phyloP scores from a whole-genome alignment of 768 basidiomycete genomes.

The Inosperma sp. region DNA sequence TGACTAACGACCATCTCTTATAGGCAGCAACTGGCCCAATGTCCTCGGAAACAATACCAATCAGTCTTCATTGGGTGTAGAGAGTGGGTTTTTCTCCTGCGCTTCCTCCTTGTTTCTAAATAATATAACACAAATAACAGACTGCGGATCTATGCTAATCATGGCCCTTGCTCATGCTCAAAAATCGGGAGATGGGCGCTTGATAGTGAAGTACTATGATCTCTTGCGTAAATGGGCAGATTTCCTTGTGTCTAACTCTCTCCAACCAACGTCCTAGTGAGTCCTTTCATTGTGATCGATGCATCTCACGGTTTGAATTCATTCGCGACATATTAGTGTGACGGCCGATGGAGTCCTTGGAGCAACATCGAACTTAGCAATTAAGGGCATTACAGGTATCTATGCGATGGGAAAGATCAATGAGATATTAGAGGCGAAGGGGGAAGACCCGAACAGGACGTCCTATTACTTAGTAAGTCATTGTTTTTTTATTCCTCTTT shows the following conservation, averaged over 20 bases:
- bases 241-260: constrained; percentile 37
- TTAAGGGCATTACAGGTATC: constrained; percentile 56
- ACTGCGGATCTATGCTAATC: neutral
- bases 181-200: constrained; percentile 5
- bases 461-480: neutral
- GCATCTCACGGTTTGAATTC: neutral
- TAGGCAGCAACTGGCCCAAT: neutral
- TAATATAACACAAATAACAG: neutral
- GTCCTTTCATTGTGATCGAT: neutral
- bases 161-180: constrained; percentile 8
- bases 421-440: constrained; percentile 11
- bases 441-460: constrained; percentile 23
- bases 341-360: constrained; percentile 31
- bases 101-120: neutral
- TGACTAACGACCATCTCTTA: neutral
- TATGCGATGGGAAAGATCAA: constrained; percentile 51
- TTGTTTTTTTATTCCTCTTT: neutral
- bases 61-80: neutral
- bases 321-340: too few species aligned
- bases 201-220: neutral
- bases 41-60: neutral
- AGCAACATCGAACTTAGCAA: constrained; percentile 40
- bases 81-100: neutral
- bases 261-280: constrained; percentile 33
- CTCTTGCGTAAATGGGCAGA: constrained; percentile 45